Evolutionary conservation across 2,329 filamentous ascomycete species (phyloP).

Genomic region (Pseudocercospora fijiensis): DNA sequence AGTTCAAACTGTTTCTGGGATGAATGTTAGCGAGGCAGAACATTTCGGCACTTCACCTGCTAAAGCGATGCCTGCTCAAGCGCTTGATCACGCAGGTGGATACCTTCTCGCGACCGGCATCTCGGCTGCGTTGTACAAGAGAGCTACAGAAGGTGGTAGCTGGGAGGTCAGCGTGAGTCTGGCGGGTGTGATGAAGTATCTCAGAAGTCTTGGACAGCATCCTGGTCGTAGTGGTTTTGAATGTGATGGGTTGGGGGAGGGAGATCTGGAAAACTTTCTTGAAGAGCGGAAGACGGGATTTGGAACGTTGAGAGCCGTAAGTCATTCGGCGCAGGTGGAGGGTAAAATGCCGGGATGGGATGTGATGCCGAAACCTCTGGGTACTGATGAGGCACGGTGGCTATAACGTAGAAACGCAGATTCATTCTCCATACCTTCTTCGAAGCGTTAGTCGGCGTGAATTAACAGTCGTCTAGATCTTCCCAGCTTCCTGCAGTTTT

Average conservation of each 20-base stretch:
- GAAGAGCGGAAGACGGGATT: constrained; percentile 50
- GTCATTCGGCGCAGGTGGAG: constrained; percentile 51
- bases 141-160: constrained; percentile 47
- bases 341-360: constrained; percentile 52
- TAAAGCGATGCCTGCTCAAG: constrained; percentile 51
- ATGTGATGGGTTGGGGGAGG: constrained; percentile 27
- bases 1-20: constrained; percentile 55
- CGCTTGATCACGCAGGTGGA: constrained; percentile 57
- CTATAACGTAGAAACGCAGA: constrained; percentile 14
- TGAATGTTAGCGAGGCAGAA: constrained; percentile 57
- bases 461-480: neutral
- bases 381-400: constrained; percentile 50
- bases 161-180: constrained; percentile 58
- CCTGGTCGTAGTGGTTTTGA: constrained; percentile 48
- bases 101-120: constrained; percentile 58
- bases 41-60: constrained; percentile 45
- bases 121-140: constrained; percentile 52
- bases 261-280: constrained; percentile 35
- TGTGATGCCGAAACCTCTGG: constrained; percentile 52
- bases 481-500: neutral
- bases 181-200: constrained; percentile 57
- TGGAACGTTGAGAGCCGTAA: constrained; percentile 50
- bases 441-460: neutral
- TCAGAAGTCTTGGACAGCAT: constrained; percentile 56
- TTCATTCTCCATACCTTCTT: neutral